Evolutionary conservation across 139 green algal genomes (phyloP).

Genomic region (Picochlorum sp.): DNA sequence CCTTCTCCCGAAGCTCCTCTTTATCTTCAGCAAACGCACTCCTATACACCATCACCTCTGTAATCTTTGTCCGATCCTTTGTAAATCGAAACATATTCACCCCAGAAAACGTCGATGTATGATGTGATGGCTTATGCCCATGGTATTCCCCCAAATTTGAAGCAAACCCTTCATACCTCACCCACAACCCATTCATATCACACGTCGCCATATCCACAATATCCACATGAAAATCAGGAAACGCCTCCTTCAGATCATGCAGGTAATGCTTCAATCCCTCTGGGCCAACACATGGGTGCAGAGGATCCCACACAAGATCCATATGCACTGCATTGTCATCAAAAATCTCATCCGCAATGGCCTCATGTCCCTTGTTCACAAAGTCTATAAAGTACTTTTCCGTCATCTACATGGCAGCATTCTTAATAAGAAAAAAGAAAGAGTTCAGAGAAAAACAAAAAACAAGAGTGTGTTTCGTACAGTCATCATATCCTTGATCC

Average conservation of each 20-base stretch:
- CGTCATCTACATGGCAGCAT: conserved; percentile 5
- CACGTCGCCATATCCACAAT: conserved; percentile 21
- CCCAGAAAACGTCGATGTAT: conserved; percentile 21
- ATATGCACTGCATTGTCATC: conserved; percentile 8
- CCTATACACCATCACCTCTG: conserved; percentile 25
- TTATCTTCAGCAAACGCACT: conserved; percentile 31
- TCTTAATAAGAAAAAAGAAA: too few relatives aligned
- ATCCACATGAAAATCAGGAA: conserved; percentile 29
- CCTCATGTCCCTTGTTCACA: conserved; percentile 12
- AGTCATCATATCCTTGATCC: conserved; percentile 22
- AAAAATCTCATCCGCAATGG: conserved; percentile 19
- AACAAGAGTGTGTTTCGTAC: not conserved
- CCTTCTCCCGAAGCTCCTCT: conserved; percentile 19
- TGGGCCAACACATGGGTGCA: conserved; percentile 20
- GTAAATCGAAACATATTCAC: conserved; percentile 31
- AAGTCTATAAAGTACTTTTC: conserved; percentile 26
- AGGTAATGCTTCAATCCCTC: conserved; percentile 24
- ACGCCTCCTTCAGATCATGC: conserved; percentile 20
- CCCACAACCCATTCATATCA: conserved; percentile 23
- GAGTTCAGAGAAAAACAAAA: too few relatives aligned
- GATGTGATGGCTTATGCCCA: conserved; percentile 15
- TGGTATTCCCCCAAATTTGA: conserved; percentile 22
- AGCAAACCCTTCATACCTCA: conserved; percentile 11
- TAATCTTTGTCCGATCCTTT: conserved; percentile 26
- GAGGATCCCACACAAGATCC: conserved; percentile 23